Percentiles rank a stretch among this genome's conserved stretches.
Evolutionary conservation across 75 land plant species (phyloP).

Genomic region (Isoetes taiwanensis): DNA sequence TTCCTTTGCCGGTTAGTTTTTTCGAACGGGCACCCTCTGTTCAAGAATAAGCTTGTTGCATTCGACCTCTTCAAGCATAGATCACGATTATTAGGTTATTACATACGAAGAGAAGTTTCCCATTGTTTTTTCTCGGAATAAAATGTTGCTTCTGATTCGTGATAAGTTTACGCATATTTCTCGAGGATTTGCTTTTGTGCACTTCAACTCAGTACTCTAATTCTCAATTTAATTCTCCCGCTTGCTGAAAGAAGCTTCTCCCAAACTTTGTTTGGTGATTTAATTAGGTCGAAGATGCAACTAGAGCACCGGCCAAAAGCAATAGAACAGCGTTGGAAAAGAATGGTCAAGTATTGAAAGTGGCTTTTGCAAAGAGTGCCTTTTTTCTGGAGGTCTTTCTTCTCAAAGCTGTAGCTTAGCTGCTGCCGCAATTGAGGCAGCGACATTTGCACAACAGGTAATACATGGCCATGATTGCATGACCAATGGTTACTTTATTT

Average conservation of each 20-base stretch:
- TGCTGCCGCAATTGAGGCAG: conserved; percentile 99
- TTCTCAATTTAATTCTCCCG: neutral
- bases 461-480: too few species aligned
- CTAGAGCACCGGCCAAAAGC: conserved; percentile 83
- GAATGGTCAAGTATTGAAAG: conserved; percentile 88
- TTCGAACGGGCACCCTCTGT: too few species aligned
- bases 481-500: too few species aligned
- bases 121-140: too few species aligned
- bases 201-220: conserved; percentile 69
- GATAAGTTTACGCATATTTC: conserved; percentile 96
- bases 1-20: too few species aligned
- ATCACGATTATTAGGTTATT: too few species aligned
- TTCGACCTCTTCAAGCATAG: too few species aligned
- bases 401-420: conserved; percentile 61
- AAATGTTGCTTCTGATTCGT: conserved; percentile 87
- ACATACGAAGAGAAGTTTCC: too few species aligned
- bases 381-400: conserved; percentile 38
- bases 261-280: neutral
- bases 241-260: neutral
- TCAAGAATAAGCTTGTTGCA: too few species aligned
- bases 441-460: conserved; percentile 94
- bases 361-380: conserved; percentile 92
- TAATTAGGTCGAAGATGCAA: conserved; percentile 86
- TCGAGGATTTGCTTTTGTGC: conserved; percentile 96
- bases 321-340: conserved; percentile 89